These are phyloP conservation scores for Leonotis leonurus DNA, from an alignment of 257 asterid species.

Conservation along the genomic window DNA sequence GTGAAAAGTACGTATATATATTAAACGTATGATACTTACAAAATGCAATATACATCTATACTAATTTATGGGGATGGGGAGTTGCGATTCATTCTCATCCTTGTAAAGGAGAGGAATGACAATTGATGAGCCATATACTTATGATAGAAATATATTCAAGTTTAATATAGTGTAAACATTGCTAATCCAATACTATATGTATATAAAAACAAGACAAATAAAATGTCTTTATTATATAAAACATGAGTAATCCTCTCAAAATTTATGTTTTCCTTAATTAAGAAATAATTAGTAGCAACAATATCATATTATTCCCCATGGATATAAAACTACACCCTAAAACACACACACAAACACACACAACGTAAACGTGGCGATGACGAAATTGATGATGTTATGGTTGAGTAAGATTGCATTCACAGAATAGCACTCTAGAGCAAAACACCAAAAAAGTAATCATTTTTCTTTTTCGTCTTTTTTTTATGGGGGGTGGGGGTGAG, in stretches of 20 bases:
- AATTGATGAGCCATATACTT: no score
- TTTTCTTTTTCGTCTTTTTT: not conserved
- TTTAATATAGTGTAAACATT: no score
- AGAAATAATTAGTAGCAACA: not conserved
- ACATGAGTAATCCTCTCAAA: no score
- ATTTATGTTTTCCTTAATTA: no score
- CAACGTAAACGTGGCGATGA: conserved; percentile 50
- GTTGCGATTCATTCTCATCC: no score
- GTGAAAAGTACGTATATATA: not conserved
- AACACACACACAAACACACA: not conserved
- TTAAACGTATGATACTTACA: not conserved
- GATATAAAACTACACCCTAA: not conserved
- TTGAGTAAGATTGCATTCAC: conserved; percentile 73
- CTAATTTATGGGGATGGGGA: no score
- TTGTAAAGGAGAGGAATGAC: no score
- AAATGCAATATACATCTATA: no score
- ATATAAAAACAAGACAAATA: not conserved
- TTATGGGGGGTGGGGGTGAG: not conserved
- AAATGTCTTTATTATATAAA: not conserved
- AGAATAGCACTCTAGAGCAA: conserved; percentile 29
- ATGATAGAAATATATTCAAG: no score
- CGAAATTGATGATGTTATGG: conserved; percentile 67
- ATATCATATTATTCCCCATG: not conserved
- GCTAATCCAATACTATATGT: no score
- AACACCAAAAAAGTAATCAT: conserved; percentile 14